Evolutionary conservation across 2,329 filamentous ascomycete genomes (phyloP), one percentile per base, ranked within the genome.

Genomic region (Golovinomyces cichoracearum): DNA sequence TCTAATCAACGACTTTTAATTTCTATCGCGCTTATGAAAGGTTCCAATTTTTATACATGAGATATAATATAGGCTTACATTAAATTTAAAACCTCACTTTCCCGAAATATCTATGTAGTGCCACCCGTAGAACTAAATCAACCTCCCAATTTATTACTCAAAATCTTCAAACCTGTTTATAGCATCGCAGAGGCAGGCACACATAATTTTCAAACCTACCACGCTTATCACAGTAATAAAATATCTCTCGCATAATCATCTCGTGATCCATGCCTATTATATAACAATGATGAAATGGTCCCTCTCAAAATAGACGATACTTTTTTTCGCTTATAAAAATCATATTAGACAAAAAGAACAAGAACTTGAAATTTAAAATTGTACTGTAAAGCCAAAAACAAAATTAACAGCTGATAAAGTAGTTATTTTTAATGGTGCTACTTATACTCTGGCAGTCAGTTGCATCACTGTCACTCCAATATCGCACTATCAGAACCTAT

Each of bases 281-380:
- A 46, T 25, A 46, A 33, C 46, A 33, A 40, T 45, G 22, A 40
- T 15, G 29, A 12, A 12, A 37, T 53, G 13, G 40, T 52, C n/a
- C 38, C 47, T 1, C 22, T 53, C 21, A 33, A 53, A 45, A 53
- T 44, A 3, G 47, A 51, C 29, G 38, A 53, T 46, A 53, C 48
- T 9, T 27, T 53, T 6, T n/a, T 47, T 51, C 27, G 5, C 49
- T 23, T 47, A 23, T 31, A 38, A 48, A 17, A 23, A 38, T 4
- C 19, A 26, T 1, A 50, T 51, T 35, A 37, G 23, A 29, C 13
- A 17, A 40, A 51, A 41, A 7, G 50, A 42, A 40, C 47, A n/a
- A 29, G 49, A 33, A 12, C 22, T 38, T 21, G 31, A 46, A 38
- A 29, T 46, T 19, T 17, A 22, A 44, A 50, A 25, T 47, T 44